Conservation (phyloP, 495 filamentous ascomycete species). For the Lindgomyces ingoldianus region DNA sequence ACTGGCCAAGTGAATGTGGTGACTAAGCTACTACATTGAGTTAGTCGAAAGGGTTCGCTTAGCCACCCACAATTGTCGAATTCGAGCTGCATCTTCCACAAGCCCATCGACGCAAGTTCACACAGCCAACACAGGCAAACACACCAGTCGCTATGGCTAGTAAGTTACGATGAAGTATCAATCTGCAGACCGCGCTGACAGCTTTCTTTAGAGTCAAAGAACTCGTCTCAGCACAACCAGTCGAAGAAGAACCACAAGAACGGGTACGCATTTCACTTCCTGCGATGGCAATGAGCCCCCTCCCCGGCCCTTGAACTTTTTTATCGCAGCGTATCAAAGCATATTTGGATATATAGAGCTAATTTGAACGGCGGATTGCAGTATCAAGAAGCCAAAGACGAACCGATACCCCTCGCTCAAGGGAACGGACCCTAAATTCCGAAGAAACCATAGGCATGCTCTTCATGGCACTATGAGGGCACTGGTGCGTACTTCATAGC, state of each 20-base stretch:
- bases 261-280: slow-evolving; percentile 65
- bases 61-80: neutral
- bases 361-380: slow-evolving; percentile 45
- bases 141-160: slow-evolving; percentile 53
- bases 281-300: slow-evolving; percentile 1
- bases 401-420: slow-evolving; percentile 97
- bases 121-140: slow-evolving; percentile 13
- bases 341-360: neutral
- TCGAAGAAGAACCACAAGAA: slow-evolving; percentile 95
- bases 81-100: slow-evolving; percentile 1
- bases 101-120: slow-evolving; percentile 11
- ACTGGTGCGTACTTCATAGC: slow-evolving; percentile 68
- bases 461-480: slow-evolving; percentile 98
- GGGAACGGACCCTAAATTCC: slow-evolving; percentile 99
- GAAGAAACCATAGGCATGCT: slow-evolving; percentile 98
- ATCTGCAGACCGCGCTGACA: neutral
- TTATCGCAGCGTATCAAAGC: neutral
- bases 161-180: slow-evolving; percentile 33
- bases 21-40: neutral
- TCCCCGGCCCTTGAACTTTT: neutral
- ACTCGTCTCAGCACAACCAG: slow-evolving; percentile 98
- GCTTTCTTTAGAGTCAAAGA: slow-evolving; percentile 82
- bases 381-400: slow-evolving; percentile 99
- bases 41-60: neutral
- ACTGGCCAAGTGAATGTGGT: neutral